Conservation (phyloP, 75 land plant genomes). For the Pseudotsuga menziesii region DNA sequence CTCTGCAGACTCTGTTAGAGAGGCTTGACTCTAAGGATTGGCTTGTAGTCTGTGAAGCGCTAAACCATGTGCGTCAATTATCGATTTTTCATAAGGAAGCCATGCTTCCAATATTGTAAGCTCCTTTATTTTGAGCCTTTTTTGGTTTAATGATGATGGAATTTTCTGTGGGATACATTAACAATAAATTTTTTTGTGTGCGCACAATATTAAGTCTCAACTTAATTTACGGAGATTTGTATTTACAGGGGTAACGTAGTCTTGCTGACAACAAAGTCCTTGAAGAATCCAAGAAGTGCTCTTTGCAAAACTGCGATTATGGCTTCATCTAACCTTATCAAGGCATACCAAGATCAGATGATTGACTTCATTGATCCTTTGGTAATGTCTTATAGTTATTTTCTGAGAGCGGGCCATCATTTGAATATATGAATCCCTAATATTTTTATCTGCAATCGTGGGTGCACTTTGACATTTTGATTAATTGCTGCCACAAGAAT, state of each 20-base stretch:
- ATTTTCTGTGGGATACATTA: neutral
- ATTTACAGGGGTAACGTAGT: constrained; percentile 56
- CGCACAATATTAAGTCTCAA: no score
- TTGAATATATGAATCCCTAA: neutral
- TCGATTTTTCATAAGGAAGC: constrained; percentile 70
- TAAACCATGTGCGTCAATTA: constrained; percentile 71
- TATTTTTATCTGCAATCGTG: neutral
- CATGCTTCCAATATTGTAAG: constrained; percentile 67
- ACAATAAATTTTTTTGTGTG: no score
- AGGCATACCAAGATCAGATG: constrained; percentile 58
- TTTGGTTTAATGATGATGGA: neutral
- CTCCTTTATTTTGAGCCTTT: neutral
- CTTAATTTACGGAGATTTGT: neutral
- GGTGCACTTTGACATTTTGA: no score
- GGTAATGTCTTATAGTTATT: constrained; percentile 38
- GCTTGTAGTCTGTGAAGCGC: constrained; percentile 74
- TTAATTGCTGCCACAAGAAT: no score
- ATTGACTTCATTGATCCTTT: constrained; percentile 77
- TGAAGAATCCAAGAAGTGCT: constrained; percentile 97
- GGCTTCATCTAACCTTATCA: constrained; percentile 81
- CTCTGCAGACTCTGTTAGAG: constrained; percentile 57
- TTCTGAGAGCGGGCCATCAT: neutral
- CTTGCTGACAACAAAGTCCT: constrained; percentile 53
- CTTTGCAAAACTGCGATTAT: constrained; percentile 94
- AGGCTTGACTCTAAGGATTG: constrained; percentile 91